Percentiles rank a stretch among this genome's conserved stretches.
phyloP scores from a whole-genome alignment of 805 yeast species.

The Deakozyma indianensis region DNA sequence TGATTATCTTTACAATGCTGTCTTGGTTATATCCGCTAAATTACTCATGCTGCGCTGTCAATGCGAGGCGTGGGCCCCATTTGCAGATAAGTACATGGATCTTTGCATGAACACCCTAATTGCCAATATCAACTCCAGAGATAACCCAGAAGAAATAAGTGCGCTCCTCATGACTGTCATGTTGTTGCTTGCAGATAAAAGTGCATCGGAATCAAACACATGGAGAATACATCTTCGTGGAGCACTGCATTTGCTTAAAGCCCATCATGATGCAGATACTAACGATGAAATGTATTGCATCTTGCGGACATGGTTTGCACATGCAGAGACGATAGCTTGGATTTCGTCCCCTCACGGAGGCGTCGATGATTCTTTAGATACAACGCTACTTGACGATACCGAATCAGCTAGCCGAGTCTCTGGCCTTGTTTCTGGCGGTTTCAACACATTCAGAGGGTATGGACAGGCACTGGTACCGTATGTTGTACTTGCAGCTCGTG shows the following conservation, averaged over 20 bases:
- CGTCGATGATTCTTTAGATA: constrained; percentile 4
- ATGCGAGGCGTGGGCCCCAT: constrained; percentile 9
- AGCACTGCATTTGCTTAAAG: constrained; percentile 4
- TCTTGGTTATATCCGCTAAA: constrained; percentile 4
- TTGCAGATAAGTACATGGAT: constrained; percentile 8
- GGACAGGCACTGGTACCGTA: constrained; percentile 6
- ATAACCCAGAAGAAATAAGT: constrained; percentile 4
- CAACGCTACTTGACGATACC: constrained; percentile 7
- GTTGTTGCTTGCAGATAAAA: constrained; percentile 7
- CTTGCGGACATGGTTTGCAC: constrained; percentile 8
- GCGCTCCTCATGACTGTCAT: constrained; percentile 8
- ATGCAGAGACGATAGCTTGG: constrained; percentile 10
- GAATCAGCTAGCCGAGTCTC: constrained; percentile 2
- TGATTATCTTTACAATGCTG: constrained; percentile 7
- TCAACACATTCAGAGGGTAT: constrained; percentile 9
- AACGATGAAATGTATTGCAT: constrained; percentile 4
- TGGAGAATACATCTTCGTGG: constrained; percentile 7
- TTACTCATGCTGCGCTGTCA: constrained; percentile 6
- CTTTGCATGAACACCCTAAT: constrained; percentile 8
- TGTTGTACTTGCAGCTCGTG: constrained; percentile 4
- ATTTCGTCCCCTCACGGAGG: constrained; percentile 10
- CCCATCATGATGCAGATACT: background rate
- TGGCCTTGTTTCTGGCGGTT: constrained; percentile 8
- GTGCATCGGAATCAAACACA: constrained; percentile 5
- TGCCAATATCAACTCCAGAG: constrained; percentile 3